These are phyloP conservation scores for Aureobasidium sp. DNA, from an alignment of 2,329 filamentous ascomycete species.

Conservation along the genomic window DNA sequence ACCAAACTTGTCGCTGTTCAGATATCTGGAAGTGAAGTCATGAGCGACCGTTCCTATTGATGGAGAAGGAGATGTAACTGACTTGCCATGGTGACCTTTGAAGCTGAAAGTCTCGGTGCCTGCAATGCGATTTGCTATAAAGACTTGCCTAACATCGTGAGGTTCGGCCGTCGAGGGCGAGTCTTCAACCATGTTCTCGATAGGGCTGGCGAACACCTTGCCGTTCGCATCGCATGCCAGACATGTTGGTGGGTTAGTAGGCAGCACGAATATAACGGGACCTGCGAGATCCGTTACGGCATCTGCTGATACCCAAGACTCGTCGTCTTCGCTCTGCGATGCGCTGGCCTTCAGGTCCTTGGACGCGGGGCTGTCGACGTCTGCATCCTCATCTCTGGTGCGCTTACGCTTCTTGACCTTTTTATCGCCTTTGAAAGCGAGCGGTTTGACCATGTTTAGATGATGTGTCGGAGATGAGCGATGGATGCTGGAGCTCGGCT, in stretches of 20 bases:
- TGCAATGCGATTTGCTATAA: slow-evolving; percentile 76
- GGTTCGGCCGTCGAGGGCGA: slow-evolving; percentile 83
- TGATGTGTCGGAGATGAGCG: neutral
- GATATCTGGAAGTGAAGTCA: slow-evolving; percentile 53
- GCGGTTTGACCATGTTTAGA: slow-evolving; percentile 70
- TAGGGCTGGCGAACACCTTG: slow-evolving; percentile 69
- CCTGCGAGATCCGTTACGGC: slow-evolving; percentile 66
- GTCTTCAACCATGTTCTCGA: slow-evolving; percentile 84
- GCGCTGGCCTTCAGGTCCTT: slow-evolving; percentile 6
- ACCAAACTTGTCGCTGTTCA: slow-evolving; percentile 79
- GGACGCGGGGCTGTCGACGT: slow-evolving; percentile 22
- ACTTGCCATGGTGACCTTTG: slow-evolving; percentile 86
- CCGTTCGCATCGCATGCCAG: slow-evolving; percentile 81
- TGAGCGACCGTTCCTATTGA: neutral
- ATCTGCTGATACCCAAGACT: slow-evolving; percentile 89
- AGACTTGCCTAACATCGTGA: slow-evolving; percentile 92
- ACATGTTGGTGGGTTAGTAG: slow-evolving; percentile 64
- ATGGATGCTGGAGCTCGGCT: slow-evolving; percentile 9
- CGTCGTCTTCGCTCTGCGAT: slow-evolving; percentile 54
- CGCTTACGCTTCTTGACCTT: slow-evolving; percentile 89
- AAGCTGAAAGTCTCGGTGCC: slow-evolving; percentile 75
- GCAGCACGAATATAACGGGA: slow-evolving; percentile 74
- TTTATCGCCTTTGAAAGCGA: slow-evolving; percentile 96
- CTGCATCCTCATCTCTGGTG: slow-evolving; percentile 41
- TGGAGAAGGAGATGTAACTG: neutral